Evolutionary conservation across 225 moss, liverwort and hornwort species (phyloP).

Genomic region (Asterella californica): DNA sequence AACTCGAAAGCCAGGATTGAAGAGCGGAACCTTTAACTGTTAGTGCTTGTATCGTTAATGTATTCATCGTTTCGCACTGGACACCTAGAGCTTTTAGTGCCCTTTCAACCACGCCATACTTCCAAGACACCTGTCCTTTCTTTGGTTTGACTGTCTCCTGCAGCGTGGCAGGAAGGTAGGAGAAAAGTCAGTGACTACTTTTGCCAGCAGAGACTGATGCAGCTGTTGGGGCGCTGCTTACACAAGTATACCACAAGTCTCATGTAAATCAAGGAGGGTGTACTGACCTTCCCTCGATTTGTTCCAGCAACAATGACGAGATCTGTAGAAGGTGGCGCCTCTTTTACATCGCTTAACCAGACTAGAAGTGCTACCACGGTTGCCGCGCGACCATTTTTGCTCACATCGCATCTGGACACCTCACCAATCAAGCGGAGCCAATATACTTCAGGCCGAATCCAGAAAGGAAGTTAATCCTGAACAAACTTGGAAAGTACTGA

Average conservation of each 20-base stretch:
- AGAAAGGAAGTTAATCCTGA: neutral
- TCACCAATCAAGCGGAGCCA: neutral
- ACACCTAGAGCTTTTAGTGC: slow-evolving; percentile 59
- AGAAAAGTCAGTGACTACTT: neutral
- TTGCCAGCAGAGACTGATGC: neutral
- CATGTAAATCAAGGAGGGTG: neutral
- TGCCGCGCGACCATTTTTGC: slow-evolving; percentile 62
- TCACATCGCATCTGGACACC: slow-evolving; percentile 66
- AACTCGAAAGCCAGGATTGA: slow-evolving; percentile 56
- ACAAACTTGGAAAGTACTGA: neutral
- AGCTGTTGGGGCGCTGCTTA: neutral
- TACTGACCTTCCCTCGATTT: slow-evolving; percentile 55
- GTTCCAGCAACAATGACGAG: slow-evolving; percentile 67
- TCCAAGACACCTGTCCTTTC: slow-evolving; percentile 54
- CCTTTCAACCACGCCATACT: slow-evolving; percentile 54
- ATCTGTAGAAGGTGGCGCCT: slow-evolving; percentile 60
- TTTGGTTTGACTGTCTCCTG: slow-evolving; percentile 25
- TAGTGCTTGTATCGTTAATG: slow-evolving; percentile 82
- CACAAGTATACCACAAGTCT: neutral
- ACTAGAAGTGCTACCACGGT: slow-evolving; percentile 68
- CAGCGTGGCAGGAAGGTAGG: slow-evolving; percentile 4
- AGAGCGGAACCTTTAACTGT: slow-evolving; percentile 47
- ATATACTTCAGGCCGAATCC: too few relatives aligned
- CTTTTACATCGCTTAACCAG: slow-evolving; percentile 61
- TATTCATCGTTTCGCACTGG: slow-evolving; percentile 60